Conservation (phyloP, 495 filamentous ascomycete genomes). For the Cairneyella variabilis region DNA sequence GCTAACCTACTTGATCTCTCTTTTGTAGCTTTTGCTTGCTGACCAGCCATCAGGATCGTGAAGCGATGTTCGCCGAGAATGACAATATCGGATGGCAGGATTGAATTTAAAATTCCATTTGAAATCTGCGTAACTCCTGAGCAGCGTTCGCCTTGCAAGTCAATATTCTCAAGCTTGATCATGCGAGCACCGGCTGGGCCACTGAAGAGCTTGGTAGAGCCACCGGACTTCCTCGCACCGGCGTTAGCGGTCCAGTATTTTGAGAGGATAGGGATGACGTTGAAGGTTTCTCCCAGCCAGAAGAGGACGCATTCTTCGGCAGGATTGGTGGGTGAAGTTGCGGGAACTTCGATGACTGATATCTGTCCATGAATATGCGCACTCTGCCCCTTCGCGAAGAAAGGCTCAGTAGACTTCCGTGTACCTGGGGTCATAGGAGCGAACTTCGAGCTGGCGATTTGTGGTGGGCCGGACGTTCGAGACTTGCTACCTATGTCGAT, state of each 20-base stretch:
- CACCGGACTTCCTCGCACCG: conserved; percentile 49
- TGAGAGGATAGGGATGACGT: conserved; percentile 60
- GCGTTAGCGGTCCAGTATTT: conserved; percentile 60
- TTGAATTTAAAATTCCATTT: conserved; percentile 16
- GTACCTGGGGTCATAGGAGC: conserved; percentile 85
- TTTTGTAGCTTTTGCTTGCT: background rate
- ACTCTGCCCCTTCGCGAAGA: conserved; percentile 27
- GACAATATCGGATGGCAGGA: conserved; percentile 52
- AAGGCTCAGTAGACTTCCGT: conserved; percentile 41
- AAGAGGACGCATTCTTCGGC: conserved; percentile 63
- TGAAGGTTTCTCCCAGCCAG: conserved; percentile 60
- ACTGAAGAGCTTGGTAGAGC: conserved; percentile 49
- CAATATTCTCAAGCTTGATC: conserved; percentile 46
- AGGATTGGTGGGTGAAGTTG: conserved; percentile 41
- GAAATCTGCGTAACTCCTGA: conserved; percentile 53
- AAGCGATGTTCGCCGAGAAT: conserved; percentile 57
- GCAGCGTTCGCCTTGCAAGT: conserved; percentile 63
- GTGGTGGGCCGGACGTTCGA: conserved; percentile 26
- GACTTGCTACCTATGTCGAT: conserved; percentile 40
- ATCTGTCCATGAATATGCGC: conserved; percentile 57
- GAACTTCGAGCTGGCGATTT: conserved; percentile 51
- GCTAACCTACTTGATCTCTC: conserved; percentile 27
- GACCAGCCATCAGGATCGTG: conserved; percentile 28
- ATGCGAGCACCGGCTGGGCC: conserved; percentile 43
- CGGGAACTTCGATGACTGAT: conserved; percentile 46